These are phyloP conservation scores for Suaeda aralocaspica DNA, from an alignment of 148 eudicot genomes.

Conservation along the genomic window DNA sequence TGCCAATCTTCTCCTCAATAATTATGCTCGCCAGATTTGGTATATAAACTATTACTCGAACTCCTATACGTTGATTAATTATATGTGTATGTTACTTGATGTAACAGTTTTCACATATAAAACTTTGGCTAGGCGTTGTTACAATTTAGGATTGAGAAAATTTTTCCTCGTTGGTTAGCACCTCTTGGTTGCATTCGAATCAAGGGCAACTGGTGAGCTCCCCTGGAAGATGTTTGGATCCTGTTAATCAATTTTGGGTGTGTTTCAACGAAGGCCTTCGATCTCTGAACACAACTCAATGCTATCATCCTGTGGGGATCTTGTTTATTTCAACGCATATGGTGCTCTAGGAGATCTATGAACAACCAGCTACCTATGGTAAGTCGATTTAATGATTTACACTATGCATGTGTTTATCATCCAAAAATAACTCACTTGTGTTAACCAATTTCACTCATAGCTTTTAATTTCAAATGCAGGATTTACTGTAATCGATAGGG, in stretches of 20 bases:
- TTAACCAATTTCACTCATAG: no score
- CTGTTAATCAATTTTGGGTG: constrained; percentile 76
- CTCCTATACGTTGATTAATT: no score
- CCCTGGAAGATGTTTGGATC: constrained; percentile 69
- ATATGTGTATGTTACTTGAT: neutral
- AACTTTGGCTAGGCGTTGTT: constrained; percentile 45
- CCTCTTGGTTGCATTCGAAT: constrained; percentile 88
- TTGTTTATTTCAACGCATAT: constrained; percentile 65
- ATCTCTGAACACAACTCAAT: constrained; percentile 41
- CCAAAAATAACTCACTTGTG: no score
- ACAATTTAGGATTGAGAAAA: constrained; percentile 71
- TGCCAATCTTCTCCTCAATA: constrained; percentile 78
- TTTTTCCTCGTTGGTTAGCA: constrained; percentile 60
- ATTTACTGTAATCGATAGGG: constrained; percentile 55
- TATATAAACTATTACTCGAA: constrained; percentile 3
- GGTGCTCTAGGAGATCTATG: constrained; percentile 63
- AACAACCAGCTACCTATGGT: constrained; percentile 64
- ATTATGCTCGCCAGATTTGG: constrained; percentile 63
- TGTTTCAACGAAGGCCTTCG: constrained; percentile 70
- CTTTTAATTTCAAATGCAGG: constrained; percentile 36
- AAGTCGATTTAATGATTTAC: neutral
- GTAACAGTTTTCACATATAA: neutral
- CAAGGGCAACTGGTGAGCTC: constrained; percentile 66
- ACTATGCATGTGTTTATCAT: no score
- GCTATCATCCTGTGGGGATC: constrained; percentile 58